Base-by-base conservation (phyloP, 129 eudicot species). In the Rutidosis leptorrhynchoides region DNA sequence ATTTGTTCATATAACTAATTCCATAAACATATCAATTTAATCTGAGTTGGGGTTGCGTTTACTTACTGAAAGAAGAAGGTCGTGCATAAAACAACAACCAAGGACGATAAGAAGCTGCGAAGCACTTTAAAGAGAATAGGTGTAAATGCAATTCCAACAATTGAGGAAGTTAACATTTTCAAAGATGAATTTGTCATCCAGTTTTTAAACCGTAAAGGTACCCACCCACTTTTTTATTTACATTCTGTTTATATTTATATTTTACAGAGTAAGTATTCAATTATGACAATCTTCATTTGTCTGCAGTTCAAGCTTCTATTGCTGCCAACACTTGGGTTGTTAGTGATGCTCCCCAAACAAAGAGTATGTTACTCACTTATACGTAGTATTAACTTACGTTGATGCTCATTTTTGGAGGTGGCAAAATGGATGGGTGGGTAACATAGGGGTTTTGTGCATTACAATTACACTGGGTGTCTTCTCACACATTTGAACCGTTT, bases 271-370 rank as follows among this genome's bases (percentile, higher is more conserved):
- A n/a, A 46, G 19, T 28, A 5, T 61, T 46, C 17, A 49, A 62
- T 21, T 32, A 67, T 29, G 6, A 22, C 4, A 20, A 19, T 27
- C 40, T 42, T 11, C 16, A 23, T 64, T 53, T 71, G 48, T 54
- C 29, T 53, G 21, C 30, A 90, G 97, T 90, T 78, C 97, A 90
- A 87, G 97, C 97, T 37, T 87, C 95, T 42, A 84, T 86, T 80
- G 81, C 84, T 33, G 95, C 97, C 77, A 90, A 90, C 71, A 90
- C 97, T 23, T 90, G 97, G 97, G 97, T 90, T 63, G 92, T 90
- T 54, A 90, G 97, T 35, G 97, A 95, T 19, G 25, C 89, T 74
- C 89, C 97, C 4, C 97, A 90, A 69, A 90, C 82, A 51, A 90
- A 90, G 84, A 90, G 97, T 90, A 90, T n/a, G 82, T 58, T 30